phyloP scores from a whole-genome alignment of 2,329 filamentous ascomycete genomes.

The Bertia moriformis region DNA sequence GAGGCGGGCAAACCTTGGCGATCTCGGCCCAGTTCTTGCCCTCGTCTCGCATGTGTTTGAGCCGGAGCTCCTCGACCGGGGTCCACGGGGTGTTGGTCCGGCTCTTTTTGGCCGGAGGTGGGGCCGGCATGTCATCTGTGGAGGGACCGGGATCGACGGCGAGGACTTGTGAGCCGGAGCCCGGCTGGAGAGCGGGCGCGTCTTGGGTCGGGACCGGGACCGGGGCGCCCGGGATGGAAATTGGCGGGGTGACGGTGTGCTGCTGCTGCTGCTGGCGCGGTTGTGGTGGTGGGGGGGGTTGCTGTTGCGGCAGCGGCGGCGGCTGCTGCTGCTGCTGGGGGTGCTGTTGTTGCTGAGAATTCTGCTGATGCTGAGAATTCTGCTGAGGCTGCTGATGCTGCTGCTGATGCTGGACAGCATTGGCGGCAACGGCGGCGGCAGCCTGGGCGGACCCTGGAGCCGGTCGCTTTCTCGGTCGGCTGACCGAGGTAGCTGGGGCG shows the following conservation, averaged over 20 bases:
- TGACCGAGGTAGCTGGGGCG: too few relatives aligned
- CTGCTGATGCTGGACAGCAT: too few relatives aligned
- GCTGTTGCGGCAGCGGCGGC: constrained; percentile 13
- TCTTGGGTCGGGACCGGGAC: too few relatives aligned
- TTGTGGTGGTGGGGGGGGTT: constrained; percentile 4
- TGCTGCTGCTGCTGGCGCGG: constrained; percentile 3
- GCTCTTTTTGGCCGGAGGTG: constrained; percentile 69
- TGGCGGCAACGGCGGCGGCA: constrained; percentile 4
- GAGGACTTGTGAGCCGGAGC: too few relatives aligned
- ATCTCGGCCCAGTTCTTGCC: constrained; percentile 97
- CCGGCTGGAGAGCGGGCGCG: too few relatives aligned
- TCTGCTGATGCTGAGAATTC: constrained; percentile 9
- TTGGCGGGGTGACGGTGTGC: constrained; percentile 8
- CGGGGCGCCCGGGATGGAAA: constrained; percentile 9
- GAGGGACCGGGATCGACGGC: constrained; percentile 14
- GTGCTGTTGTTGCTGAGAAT: constrained; percentile 11
- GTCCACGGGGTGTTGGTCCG: constrained; percentile 99
- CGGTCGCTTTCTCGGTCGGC: background rate
- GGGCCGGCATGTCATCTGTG: constrained; percentile 18
- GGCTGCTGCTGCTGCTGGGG: constrained; percentile 14
- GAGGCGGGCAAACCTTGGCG: constrained; percentile 56
- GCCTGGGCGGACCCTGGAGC: constrained; percentile 8
- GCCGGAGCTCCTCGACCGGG: constrained; percentile 74
- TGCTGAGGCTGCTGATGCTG: too few relatives aligned
- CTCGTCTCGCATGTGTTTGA: constrained; percentile 87